These are phyloP conservation scores for Podila horticola DNA, from an alignment of 192 early-diverging fungal species.

Conservation along the genomic window DNA sequence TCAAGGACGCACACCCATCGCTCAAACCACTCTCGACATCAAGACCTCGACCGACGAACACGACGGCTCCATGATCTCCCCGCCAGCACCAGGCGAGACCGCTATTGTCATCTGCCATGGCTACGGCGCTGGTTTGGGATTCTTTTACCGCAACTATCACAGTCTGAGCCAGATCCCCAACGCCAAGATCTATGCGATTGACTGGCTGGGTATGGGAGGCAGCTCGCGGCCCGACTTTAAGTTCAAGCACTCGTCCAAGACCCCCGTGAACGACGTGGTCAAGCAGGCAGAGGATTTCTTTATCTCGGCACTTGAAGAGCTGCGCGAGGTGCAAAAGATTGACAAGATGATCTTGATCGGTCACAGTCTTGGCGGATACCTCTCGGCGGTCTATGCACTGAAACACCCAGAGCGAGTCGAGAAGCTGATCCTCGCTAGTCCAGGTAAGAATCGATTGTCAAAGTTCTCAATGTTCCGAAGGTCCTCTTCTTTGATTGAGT, in stretches of 20 bases:
- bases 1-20: slow-evolving; percentile 44
- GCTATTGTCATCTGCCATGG: slow-evolving; percentile 80
- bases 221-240: slow-evolving; percentile 80
- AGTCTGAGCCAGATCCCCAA: slow-evolving; percentile 61
- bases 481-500: background rate
- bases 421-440: slow-evolving; percentile 88
- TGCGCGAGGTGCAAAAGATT: slow-evolving; percentile 81
- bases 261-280: slow-evolving; percentile 58
- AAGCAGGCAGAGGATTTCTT: slow-evolving; percentile 84
- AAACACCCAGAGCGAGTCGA: slow-evolving; percentile 89
- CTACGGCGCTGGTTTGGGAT: slow-evolving; percentile 83
- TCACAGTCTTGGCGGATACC: slow-evolving; percentile 90
- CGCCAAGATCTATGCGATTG: slow-evolving; percentile 74
- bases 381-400: slow-evolving; percentile 85
- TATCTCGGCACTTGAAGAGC: slow-evolving; percentile 90
- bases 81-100: slow-evolving; percentile 40
- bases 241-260: slow-evolving; percentile 49
- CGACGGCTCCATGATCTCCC: slow-evolving; percentile 41
- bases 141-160: slow-evolving; percentile 73
- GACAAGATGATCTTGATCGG: slow-evolving; percentile 88
- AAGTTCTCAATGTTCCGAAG: background rate
- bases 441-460: slow-evolving; percentile 55
- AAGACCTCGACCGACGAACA: slow-evolving; percentile 24
- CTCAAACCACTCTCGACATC: slow-evolving; percentile 50
- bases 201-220: slow-evolving; percentile 98